Percentiles rank a stretch among this genome's conserved stretches.
Conservation (phyloP, 108 stramenopile genomes). For the Pseudonitzschia pungens region DNA sequence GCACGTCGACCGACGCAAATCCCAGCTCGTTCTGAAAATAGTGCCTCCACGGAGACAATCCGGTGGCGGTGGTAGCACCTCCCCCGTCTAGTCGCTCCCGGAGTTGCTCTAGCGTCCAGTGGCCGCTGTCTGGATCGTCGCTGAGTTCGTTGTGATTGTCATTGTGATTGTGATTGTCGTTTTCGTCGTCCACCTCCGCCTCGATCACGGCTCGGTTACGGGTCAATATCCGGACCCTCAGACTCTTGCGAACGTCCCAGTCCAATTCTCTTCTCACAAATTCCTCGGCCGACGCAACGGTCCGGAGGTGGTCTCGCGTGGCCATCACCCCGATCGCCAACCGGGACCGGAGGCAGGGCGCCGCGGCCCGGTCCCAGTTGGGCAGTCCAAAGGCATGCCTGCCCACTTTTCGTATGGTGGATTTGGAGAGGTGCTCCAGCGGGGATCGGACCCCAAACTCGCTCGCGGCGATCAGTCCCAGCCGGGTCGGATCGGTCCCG, state of each 20-base stretch:
- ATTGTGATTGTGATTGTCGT: background rate
- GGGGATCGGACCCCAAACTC: constrained; percentile 81
- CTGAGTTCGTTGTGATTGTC: no score
- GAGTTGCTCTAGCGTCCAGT: background rate
- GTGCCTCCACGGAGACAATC: constrained; percentile 18
- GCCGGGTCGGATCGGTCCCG: constrained; percentile 78
- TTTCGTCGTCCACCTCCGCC: constrained; percentile 40
- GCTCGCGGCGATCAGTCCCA: constrained; percentile 75
- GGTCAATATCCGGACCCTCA: constrained; percentile 67
- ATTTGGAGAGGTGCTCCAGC: constrained; percentile 68
- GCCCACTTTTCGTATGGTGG: constrained; percentile 68
- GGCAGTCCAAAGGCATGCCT: constrained; percentile 66
- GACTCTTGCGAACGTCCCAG: constrained; percentile 25
- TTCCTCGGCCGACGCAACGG: constrained; percentile 70
- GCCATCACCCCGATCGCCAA: constrained; percentile 89
- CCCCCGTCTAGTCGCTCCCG: background rate
- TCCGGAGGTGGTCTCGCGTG: constrained; percentile 62
- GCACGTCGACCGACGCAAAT: constrained; percentile 45
- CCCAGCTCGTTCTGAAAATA: constrained; percentile 35
- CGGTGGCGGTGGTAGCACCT: background rate
- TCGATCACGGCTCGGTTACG: constrained; percentile 74
- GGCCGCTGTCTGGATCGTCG: background rate
- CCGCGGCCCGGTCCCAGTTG: constrained; percentile 92
- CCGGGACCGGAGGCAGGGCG: constrained; percentile 89
- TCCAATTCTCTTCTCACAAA: constrained; percentile 39